phyloP scores from a whole-genome alignment of 225 moss, liverwort and hornwort species.

The Antitrichia curtipendula region DNA sequence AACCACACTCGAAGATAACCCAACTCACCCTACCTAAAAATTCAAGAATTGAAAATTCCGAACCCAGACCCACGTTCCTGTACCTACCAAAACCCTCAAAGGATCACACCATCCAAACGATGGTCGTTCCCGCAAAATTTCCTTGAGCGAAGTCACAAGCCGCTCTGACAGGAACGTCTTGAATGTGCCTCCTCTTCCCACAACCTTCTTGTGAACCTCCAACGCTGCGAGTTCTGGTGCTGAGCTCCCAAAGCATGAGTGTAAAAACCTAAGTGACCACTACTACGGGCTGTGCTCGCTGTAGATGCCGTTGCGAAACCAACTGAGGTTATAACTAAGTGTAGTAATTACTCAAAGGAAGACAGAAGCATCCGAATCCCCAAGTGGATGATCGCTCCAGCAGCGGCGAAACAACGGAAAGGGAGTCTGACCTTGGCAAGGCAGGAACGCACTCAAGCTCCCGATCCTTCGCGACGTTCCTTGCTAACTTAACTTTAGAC shows the following conservation, averaged over 20 bases:
- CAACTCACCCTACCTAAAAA: not conserved
- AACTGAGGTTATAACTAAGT: not conserved
- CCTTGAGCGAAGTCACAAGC: not conserved
- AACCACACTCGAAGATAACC: not conserved
- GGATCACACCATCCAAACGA: constrained; percentile 6
- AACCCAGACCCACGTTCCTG: not conserved
- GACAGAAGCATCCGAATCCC: not conserved
- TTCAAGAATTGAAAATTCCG: not conserved
- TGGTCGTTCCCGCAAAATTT: not conserved
- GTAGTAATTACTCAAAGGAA: not conserved
- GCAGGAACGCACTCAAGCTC: not conserved
- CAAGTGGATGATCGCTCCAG: not conserved
- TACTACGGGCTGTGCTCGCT: not conserved
- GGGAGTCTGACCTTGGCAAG: not conserved
- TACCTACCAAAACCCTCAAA: not conserved
- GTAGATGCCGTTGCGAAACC: not conserved
- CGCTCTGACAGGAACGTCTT: not conserved
- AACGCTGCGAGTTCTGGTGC: not conserved
- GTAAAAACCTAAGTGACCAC: not conserved
- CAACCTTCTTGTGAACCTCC: not conserved
- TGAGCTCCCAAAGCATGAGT: not conserved
- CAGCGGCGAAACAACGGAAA: not conserved
- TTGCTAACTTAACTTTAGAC: not conserved
- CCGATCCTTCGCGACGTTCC: not conserved
- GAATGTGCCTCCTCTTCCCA: not conserved